These are phyloP conservation scores for Amphibolis antarctica DNA, from an alignment of 106 monocot genomes.

Conservation along the genomic window DNA sequence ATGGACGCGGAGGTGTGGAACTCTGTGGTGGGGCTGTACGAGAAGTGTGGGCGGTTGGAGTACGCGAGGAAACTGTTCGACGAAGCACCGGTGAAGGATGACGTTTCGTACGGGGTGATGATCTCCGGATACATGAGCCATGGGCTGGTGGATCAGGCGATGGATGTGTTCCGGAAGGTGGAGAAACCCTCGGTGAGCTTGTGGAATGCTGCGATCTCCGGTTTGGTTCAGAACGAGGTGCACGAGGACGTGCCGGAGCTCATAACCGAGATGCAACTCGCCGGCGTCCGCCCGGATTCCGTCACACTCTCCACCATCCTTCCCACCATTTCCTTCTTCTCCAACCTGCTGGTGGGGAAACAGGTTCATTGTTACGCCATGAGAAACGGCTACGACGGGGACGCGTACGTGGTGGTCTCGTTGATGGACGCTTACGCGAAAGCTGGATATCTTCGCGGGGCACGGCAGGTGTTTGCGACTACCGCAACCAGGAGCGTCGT, in stretches of 20 bases:
- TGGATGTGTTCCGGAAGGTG: constrained; percentile 8
- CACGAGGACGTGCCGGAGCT: constrained; percentile 2
- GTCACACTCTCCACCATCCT: constrained; percentile 14
- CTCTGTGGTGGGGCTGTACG: constrained; percentile 12
- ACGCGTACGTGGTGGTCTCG: constrained; percentile 9
- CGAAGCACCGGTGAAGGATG: constrained; percentile 6
- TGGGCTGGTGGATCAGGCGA: constrained; percentile 4
- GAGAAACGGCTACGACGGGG: constrained; percentile 6
- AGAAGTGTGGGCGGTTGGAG: constrained; percentile 13
- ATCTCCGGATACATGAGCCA: constrained; percentile 15
- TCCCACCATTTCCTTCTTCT: constrained; percentile 8
- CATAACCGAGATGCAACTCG: constrained; percentile 2
- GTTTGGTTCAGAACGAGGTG: constrained; percentile 11
- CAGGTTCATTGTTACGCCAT: constrained; percentile 16
- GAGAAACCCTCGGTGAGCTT: constrained; percentile 3
- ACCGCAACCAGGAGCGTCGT: constrained; percentile 19
- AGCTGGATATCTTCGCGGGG: constrained; percentile 32
- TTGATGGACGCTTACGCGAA: constrained; percentile 41
- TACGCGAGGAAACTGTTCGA: constrained; percentile 14
- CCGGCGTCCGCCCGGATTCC: constrained; percentile 9
- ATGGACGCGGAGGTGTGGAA: constrained; percentile 9
- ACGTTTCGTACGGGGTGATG: constrained; percentile 14
- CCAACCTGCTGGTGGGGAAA: constrained; percentile 7
- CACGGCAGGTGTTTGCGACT: constrained; percentile 15
- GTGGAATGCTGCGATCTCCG: constrained; percentile 19